Base-by-base conservation (phyloP, 345 rosid genomes). In the Populus euphratica region DNA sequence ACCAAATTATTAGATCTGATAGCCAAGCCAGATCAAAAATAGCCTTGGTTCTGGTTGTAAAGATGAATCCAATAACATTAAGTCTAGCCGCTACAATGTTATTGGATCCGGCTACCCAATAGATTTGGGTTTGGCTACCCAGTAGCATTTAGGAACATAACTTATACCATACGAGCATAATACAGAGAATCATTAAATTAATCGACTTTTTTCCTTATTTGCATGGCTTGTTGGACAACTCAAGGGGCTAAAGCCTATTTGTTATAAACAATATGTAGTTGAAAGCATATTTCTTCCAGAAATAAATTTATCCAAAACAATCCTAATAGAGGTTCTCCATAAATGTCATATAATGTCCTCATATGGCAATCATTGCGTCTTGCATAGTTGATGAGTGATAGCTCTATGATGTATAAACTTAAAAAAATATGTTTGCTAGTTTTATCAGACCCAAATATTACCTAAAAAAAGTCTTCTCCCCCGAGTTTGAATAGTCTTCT, bases 181-280 rank as follows among this genome's bases (percentile, higher is more conserved):
- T 9, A 69, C 67, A 70, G 84, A 80, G 79, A 79, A 81, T 76
- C 63, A 66, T 61, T 85, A 80, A 80, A 78, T 80, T 73, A 84
- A 87, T 69, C 78, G 71, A 70, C 86, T 91, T 76, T 88, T 86
- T 73, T 79, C n/a, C n/a, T 79, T 74, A 85, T 89, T 92, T 86
- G 82, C 87, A n/a, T 92, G 96, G 94, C 89, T 93, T 49, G 90
- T 1, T 27, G 1, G 83, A 76, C 89, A 81, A 75, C 80, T 89
- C 73, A 78, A 80, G 84, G 85, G 73, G 73, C 78, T 86, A 74
- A 88, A 89, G 80, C 83, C 80, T 76, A 70, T 80, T 41, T 43
- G 33, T 39, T 41, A 72, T 38, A 85, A 82, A 71, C 71, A 76
- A 80, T 72, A 87, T 47, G 44, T 76, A 25, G 70, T 78, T 65